Evolutionary conservation across 257 asterid species (phyloP), one percentile per base, ranked within the genome.

Genomic region (Solanum medicagineum): DNA sequence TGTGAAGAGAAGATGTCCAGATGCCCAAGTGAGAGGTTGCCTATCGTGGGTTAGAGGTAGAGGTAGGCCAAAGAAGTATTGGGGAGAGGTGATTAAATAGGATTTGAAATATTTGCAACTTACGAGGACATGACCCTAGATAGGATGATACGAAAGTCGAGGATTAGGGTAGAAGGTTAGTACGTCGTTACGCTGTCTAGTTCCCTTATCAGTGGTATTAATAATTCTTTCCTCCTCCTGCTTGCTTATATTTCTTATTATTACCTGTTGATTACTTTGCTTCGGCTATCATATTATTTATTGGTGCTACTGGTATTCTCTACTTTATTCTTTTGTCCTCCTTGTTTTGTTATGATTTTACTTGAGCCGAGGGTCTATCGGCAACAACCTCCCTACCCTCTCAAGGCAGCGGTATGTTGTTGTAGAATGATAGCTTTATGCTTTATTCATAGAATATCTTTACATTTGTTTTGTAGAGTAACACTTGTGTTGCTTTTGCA

Each of bases 401-500:
- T n/a, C 11, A n/a, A 60, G 68, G 68, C n/a, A 10, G 8, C 29
- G 68, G 68, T 60, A 60, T 60, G 13, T 60, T 10, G 20, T 65
- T 54, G 17, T 54, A 29, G 56, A 83, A 57, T 65, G 79, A 22
- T 42, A 47, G 44, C 3, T 17, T 69, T 40, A 19, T 15, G n/a
- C 79, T 17, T 69, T 40, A 69, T 36, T 57, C 53, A 65, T 68
- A 53, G n/a, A 65, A 7, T 17, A 13, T 84, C n/a, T 84, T 19
- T 83, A 22, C 19, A 8, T 62, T 66, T 66, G 47, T 40, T 19
- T 54, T 53, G 42, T 26, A 85, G 68, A 85, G 75, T 24, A 51
- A 80, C 22, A 83, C 84, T 69, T 42, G 57, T 80, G 83, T 68
- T 60, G 45, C 63, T 54, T 65, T 90, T 91, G 91, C 95, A 95